phyloP scores from a whole-genome alignment of 2,329 filamentous ascomycete species.

The Dothideomycetes sp. region DNA sequence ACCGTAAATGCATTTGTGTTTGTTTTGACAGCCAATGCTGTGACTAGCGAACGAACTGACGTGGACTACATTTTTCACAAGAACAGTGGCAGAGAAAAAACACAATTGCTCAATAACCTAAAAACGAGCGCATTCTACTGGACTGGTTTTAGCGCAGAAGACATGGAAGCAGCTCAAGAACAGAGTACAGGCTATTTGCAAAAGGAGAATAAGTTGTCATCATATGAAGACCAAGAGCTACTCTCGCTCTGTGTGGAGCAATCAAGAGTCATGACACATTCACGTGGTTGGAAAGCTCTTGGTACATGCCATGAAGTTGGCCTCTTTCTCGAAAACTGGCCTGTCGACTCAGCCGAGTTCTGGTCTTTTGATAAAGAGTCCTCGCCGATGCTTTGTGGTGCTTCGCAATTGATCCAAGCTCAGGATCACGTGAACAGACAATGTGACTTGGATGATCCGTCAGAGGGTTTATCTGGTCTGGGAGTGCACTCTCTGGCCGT shows the following conservation, averaged over 20 bases:
- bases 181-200: conserved; percentile 59
- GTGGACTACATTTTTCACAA: conserved; percentile 83
- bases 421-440: conserved; percentile 44
- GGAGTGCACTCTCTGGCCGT: conserved; percentile 23
- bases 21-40: conserved; percentile 73
- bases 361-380: conserved; percentile 54
- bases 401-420: conserved; percentile 47
- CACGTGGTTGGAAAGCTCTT: conserved; percentile 56
- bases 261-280: conserved; percentile 51
- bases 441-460: conserved; percentile 20
- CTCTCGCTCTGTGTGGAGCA: conserved; percentile 57
- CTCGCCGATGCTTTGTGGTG: conserved; percentile 45
- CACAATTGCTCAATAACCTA: conserved; percentile 65
- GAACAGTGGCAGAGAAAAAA: conserved; percentile 57
- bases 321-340: conserved; percentile 60
- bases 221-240: conserved; percentile 49
- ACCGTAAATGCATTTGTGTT: conserved; percentile 78
- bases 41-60: conserved; percentile 77
- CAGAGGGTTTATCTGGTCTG: conserved; percentile 24
- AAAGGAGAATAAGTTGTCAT: conserved; percentile 52
- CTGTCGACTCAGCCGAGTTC: conserved; percentile 46
- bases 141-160: conserved; percentile 58
- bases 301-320: conserved; percentile 69
- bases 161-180: conserved; percentile 56
- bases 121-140: conserved; percentile 82